Conservation (phyloP, 352 stramenopile species). For the Phytophthora pseudosyringae region DNA sequence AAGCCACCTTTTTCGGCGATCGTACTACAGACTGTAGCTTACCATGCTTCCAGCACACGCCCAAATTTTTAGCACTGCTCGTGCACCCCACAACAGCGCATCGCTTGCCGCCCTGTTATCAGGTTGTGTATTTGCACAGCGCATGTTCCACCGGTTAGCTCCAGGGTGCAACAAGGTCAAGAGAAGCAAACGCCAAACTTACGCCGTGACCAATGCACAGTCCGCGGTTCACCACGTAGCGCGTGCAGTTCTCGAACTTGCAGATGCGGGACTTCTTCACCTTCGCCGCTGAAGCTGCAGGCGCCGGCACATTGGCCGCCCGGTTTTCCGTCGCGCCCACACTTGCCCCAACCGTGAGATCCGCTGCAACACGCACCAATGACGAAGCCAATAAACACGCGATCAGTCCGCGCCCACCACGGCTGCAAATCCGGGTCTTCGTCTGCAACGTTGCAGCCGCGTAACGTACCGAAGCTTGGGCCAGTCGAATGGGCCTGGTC, state of each 20-base stretch:
- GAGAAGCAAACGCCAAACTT: slow-evolving; percentile 13
- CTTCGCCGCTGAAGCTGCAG: not conserved
- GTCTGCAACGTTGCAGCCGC: slow-evolving; percentile 17
- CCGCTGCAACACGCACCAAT: slow-evolving; percentile 28
- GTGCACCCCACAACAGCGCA: slow-evolving; percentile 69
- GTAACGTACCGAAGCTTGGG: slow-evolving; percentile 42
- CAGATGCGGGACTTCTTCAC: slow-evolving; percentile 81
- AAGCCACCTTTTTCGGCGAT: slow-evolving; percentile 46
- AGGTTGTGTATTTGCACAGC: slow-evolving; percentile 31
- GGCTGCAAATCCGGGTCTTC: slow-evolving; percentile 30
- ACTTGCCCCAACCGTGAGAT: slow-evolving; percentile 26
- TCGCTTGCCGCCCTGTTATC: slow-evolving; percentile 68
- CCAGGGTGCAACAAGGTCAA: slow-evolving; percentile 11
- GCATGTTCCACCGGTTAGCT: slow-evolving; percentile 23
- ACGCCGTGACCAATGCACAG: slow-evolving; percentile 78
- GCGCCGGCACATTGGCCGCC: slow-evolving; percentile 27
- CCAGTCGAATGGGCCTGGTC: slow-evolving; percentile 22
- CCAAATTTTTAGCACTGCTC: slow-evolving; percentile 79
- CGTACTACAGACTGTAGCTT: slow-evolving; percentile 14
- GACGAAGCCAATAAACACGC: slow-evolving; percentile 21
- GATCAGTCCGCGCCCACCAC: slow-evolving; percentile 30
- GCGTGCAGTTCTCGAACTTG: slow-evolving; percentile 77
- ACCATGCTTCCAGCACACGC: slow-evolving; percentile 83
- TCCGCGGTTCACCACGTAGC: slow-evolving; percentile 78
- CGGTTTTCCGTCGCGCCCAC: slow-evolving; percentile 29